These are phyloP conservation scores for Pinguiococcus pyrenoidosus DNA, from an alignment of 108 stramenopile genomes.

Conservation along the genomic window DNA sequence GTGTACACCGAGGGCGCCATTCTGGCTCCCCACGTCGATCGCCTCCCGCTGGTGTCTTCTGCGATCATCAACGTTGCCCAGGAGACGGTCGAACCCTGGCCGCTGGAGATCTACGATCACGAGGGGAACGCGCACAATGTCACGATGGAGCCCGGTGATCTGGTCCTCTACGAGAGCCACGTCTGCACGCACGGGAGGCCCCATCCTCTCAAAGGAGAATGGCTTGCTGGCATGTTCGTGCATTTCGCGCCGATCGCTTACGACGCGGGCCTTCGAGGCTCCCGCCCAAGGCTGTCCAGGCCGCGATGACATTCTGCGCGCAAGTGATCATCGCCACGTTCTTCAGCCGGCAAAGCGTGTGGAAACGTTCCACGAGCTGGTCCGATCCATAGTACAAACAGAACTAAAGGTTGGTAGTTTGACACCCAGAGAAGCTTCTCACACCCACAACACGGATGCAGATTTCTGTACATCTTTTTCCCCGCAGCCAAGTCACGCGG, in stretches of 20 bases:
- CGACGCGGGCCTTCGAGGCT: too few relatives aligned
- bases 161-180: slow-evolving; percentile 74
- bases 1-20: slow-evolving; percentile 52
- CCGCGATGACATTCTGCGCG: too few relatives aligned
- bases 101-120: slow-evolving; percentile 72
- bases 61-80: slow-evolving; percentile 75
- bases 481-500: too few relatives aligned
- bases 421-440: too few relatives aligned
- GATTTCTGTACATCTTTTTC: too few relatives aligned
- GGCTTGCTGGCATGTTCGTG: slow-evolving; percentile 70
- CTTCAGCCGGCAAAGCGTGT: too few relatives aligned
- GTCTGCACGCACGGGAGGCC: slow-evolving; percentile 78
- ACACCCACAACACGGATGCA: too few relatives aligned
- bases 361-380: too few relatives aligned
- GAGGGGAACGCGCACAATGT: slow-evolving; percentile 68
- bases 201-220: slow-evolving; percentile 62
- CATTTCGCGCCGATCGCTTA: slow-evolving; percentile 61
- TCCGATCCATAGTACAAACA: too few relatives aligned
- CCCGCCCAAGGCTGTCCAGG: too few relatives aligned
- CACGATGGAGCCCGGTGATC: slow-evolving; percentile 78
- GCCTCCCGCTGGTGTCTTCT: slow-evolving; percentile 62
- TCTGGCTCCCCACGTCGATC: slow-evolving; percentile 78
- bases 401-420: too few relatives aligned
- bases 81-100: slow-evolving; percentile 71
- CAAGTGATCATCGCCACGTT: too few relatives aligned